These are phyloP conservation scores for Abrus pulchellus DNA, from an alignment of 306 rosid genomes.

Conservation along the genomic window DNA sequence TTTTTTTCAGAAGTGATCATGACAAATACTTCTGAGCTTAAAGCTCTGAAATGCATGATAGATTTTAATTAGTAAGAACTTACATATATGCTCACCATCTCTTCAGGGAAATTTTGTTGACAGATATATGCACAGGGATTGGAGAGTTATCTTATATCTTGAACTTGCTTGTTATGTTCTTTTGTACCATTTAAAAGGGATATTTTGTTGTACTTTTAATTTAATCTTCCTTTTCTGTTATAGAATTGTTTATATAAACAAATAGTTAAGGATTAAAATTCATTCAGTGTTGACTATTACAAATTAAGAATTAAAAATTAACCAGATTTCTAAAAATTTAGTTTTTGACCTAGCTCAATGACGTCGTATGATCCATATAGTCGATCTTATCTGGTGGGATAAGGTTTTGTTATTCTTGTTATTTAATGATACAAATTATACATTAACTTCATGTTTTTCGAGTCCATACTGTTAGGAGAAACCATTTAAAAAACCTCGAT, in stretches of 20 bases:
- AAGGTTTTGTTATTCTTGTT: no score
- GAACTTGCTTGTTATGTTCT: slow-evolving; percentile 33
- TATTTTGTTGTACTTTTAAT: slow-evolving; percentile 23
- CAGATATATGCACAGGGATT: slow-evolving; percentile 28
- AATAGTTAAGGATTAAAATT: slow-evolving; percentile 7
- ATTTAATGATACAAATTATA: not conserved
- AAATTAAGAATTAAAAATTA: no score
- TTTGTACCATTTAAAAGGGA: slow-evolving; percentile 27
- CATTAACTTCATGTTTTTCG: slow-evolving; percentile 7
- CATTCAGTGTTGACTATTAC: slow-evolving; percentile 23
- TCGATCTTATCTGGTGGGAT: no score
- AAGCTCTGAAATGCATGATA: slow-evolving; percentile 5
- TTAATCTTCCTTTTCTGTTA: not conserved
- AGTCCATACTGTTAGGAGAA: slow-evolving; percentile 32
- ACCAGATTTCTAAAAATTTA: no score
- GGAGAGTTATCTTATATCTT: slow-evolving; percentile 25
- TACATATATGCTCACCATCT: slow-evolving; percentile 30
- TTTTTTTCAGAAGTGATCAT: slow-evolving; percentile 39
- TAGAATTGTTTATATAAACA: slow-evolving; percentile 2
- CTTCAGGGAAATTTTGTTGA: slow-evolving; percentile 29
- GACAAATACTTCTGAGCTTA: slow-evolving; percentile 18
- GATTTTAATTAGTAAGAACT: slow-evolving; percentile 6
- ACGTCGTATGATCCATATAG: no score
- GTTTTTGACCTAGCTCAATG: no score
- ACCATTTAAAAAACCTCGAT: not conserved